phyloP scores from a whole-genome alignment of 768 basidiomycete genomes.

The Suillus subaureus region DNA sequence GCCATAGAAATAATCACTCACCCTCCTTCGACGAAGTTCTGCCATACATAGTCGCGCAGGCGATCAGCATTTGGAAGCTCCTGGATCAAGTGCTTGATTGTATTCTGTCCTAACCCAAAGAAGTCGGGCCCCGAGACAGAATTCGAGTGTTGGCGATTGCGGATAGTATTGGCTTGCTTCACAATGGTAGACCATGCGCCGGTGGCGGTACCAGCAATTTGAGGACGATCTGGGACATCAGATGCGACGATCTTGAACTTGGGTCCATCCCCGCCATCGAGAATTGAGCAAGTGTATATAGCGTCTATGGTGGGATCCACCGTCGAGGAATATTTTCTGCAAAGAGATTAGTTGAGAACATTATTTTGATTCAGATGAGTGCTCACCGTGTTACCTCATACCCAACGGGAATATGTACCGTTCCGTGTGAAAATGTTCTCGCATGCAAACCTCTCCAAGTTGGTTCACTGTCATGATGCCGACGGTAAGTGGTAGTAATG shows the following conservation, averaged over 20 bases:
- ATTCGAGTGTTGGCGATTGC: slow-evolving; percentile 82
- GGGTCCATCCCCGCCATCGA: slow-evolving; percentile 83
- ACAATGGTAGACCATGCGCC: slow-evolving; percentile 88
- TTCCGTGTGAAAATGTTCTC: slow-evolving; percentile 86
- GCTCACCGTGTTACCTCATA: slow-evolving; percentile 79
- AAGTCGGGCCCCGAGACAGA: slow-evolving; percentile 89
- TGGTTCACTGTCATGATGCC: slow-evolving; percentile 85
- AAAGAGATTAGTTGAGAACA: slow-evolving; percentile 12
- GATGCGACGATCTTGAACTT: slow-evolving; percentile 83
- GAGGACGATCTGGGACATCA: slow-evolving; percentile 68
- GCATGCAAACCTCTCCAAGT: slow-evolving; percentile 76
- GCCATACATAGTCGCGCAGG: slow-evolving; percentile 83
- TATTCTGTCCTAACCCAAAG: slow-evolving; percentile 84
- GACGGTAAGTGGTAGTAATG: slow-evolving; percentile 77
- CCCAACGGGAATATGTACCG: slow-evolving; percentile 89
- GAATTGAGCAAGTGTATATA: slow-evolving; percentile 81
- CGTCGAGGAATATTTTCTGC: slow-evolving; percentile 79
- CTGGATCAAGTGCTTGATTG: slow-evolving; percentile 90
- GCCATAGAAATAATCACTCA: slow-evolving; percentile 41
- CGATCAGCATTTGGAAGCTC: slow-evolving; percentile 74
- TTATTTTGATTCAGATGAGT: neutral
- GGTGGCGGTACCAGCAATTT: slow-evolving; percentile 85
- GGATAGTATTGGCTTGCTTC: slow-evolving; percentile 77
- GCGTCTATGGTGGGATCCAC: slow-evolving; percentile 65
- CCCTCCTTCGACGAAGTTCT: slow-evolving; percentile 85